Conservation (phyloP, 495 filamentous ascomycete genomes). For the Xylaria scruposa region DNA sequence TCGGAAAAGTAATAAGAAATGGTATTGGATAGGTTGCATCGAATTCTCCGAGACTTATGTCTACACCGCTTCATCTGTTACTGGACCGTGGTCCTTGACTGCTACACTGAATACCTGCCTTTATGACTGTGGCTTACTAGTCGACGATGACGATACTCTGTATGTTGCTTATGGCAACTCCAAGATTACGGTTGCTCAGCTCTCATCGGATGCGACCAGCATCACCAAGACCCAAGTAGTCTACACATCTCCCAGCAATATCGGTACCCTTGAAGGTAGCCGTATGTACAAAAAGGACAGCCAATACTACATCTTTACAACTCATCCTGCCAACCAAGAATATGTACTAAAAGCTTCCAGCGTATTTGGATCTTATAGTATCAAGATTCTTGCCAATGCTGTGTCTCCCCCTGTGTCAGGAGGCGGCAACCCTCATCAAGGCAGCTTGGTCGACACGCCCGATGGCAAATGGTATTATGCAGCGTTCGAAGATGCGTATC, state of each 20-base stretch:
- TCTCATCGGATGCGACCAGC: constrained; percentile 49
- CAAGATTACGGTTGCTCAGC: constrained; percentile 54
- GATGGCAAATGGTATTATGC: constrained; percentile 62
- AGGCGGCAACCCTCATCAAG: constrained; percentile 58
- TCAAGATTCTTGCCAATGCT: constrained; percentile 39
- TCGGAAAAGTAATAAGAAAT: constrained; percentile 51
- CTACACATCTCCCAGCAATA: constrained; percentile 38
- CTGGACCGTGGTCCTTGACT: constrained; percentile 41
- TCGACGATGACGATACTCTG: constrained; percentile 63
- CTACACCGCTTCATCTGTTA: constrained; percentile 48
- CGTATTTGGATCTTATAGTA: constrained; percentile 52
- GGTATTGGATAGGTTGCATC: constrained; percentile 64
- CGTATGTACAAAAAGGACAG: constrained; percentile 61
- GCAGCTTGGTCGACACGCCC: constrained; percentile 58
- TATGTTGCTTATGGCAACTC: constrained; percentile 61
- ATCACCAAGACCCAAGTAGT: constrained; percentile 51
- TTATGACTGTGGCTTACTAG: constrained; percentile 62
- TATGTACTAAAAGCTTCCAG: constrained; percentile 52
- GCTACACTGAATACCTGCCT: constrained; percentile 53
- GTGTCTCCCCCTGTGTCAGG: constrained; percentile 46
- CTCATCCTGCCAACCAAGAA: constrained; percentile 49
- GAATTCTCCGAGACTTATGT: constrained; percentile 52
- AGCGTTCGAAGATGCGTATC: constrained; percentile 59
- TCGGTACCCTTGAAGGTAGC: constrained; percentile 55
- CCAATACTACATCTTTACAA: constrained; percentile 58